Percentiles rank a stretch among this genome's conserved stretches.
Conservation (phyloP, 2,329 filamentous ascomycete species). For the Exserohilum turcica region DNA sequence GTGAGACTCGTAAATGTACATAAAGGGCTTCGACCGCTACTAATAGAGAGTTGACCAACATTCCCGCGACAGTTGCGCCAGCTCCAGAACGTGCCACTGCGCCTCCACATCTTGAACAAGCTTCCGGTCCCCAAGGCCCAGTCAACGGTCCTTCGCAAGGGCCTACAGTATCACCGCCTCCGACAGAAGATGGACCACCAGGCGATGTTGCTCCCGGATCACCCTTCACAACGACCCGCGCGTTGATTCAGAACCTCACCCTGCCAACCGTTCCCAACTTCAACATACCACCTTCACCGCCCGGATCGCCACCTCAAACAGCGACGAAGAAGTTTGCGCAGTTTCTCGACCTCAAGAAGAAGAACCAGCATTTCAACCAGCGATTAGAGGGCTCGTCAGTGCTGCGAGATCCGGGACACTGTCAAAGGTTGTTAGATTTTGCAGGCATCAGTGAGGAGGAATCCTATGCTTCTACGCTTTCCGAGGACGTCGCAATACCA, state of each 20-base stretch:
- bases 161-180: constrained; percentile 30
- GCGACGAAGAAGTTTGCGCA: constrained; percentile 71
- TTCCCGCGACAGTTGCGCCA: constrained; percentile 22
- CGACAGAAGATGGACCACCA: constrained; percentile 17
- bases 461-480: constrained; percentile 68
- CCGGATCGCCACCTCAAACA: constrained; percentile 55
- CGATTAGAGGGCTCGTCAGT: constrained; percentile 70
- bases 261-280: constrained; percentile 74
- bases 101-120: constrained; percentile 15
- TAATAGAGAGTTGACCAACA: constrained; percentile 48
- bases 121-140: constrained; percentile 13
- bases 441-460: constrained; percentile 61
- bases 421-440: constrained; percentile 74
- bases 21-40: constrained; percentile 53
- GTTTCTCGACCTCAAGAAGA: constrained; percentile 77
- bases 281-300: constrained; percentile 74
- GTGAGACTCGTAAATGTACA: constrained; percentile 43
- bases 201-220: constrained; percentile 53
- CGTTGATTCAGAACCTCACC: constrained; percentile 72
- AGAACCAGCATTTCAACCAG: constrained; percentile 78
- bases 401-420: constrained; percentile 72
- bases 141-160: constrained; percentile 37
- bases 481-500: constrained; percentile 47
- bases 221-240: constrained; percentile 70
- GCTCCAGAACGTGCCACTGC: constrained; percentile 12